Conservation (phyloP, 345 rosid species). For the Citrus reticulata region DNA sequence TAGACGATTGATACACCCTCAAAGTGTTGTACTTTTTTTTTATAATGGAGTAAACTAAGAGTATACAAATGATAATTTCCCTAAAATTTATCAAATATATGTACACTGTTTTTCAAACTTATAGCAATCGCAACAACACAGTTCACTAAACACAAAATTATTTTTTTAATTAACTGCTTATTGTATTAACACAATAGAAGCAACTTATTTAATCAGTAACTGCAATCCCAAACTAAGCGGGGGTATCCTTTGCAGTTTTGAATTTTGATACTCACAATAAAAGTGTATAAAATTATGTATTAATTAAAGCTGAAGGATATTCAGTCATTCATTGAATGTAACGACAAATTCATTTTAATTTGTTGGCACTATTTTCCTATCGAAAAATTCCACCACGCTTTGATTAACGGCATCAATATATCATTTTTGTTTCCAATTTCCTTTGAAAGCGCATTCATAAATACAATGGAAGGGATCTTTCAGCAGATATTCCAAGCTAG, state of each 20-base stretch:
- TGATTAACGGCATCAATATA: background rate
- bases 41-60: no score
- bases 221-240: fast-evolving
- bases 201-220: no score
- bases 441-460: background rate
- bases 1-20: no score
- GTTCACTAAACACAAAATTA: fast-evolving
- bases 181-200: fast-evolving
- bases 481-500: background rate
- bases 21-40: no score
- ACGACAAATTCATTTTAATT: no score
- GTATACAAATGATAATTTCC: no score
- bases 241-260: no score
- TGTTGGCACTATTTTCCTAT: background rate
- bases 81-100: no score
- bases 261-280: background rate
- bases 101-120: fast-evolving
- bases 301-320: background rate
- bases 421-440: background rate
- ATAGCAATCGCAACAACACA: no score
- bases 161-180: fast-evolving
- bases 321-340: no score
- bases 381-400: no score
- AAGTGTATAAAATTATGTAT: no score
- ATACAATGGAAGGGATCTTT: background rate